Base-by-base conservation (phyloP, 371 early-diverging fungal genomes). In the Haplosporangium sp. region DNA sequence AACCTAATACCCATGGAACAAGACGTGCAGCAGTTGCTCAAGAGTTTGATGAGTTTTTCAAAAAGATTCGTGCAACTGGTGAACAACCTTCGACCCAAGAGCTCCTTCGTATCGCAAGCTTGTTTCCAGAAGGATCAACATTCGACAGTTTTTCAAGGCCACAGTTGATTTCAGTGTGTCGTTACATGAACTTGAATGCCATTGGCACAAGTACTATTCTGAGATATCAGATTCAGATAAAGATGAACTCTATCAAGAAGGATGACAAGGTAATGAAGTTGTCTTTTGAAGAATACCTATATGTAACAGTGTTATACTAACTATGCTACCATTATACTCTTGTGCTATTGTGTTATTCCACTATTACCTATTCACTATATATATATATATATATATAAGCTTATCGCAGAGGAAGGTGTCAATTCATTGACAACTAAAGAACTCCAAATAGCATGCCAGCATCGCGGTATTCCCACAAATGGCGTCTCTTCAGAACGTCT, bases 131-230 rank as follows among this genome's bases (percentile, higher is more conserved):
- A 81, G 96, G 96, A 72, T 84, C 96, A 63, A 97, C 97, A 0
- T 88, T 98, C 68, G 97, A 95, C 76, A 95, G 96, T 81, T 83
- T 98, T 81, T 93, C 95, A 13, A 91, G 98, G 56, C 98, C 97
- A 19, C 98, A 98, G 84, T 88, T 98, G 42, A 93, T 96, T 39
- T 94, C 94, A 71, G 94, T 97, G 89, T 95, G 96, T 78, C 91
- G 94, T 59, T 98, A 95, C 86, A 94, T 97, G 95, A 92, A 91
- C 72, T 89, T 97, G 77, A 95, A 94, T 65, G 93, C 96, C 13
- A 97, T 98, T 84, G 99, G 98, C 35, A 97, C 98, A 15, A 98
- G 98, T 85, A 92, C 92, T 65, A 96, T 95, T 71, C 87, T 98
- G 71, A 90, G 97, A 60, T 94, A 93, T 86, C 95, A 94, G 83